Evolutionary conservation across 148 eudicot species (phyloP), one percentile per base, ranked within the genome.

Genomic region (Camellia japonica): DNA sequence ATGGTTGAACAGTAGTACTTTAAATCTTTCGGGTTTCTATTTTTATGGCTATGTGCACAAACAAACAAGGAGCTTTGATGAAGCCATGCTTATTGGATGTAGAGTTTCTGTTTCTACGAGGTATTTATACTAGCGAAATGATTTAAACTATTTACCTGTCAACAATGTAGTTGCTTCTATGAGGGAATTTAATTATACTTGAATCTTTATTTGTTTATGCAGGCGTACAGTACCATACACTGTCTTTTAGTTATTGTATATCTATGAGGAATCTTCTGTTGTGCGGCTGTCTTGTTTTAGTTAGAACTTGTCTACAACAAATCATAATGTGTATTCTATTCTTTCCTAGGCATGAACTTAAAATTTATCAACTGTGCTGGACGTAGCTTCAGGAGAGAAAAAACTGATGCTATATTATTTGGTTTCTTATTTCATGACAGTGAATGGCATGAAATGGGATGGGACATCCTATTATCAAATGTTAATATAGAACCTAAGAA

Each of bases 31-130:
- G 1, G 1, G 38, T 30, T 30, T 30, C 38, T 30, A 30, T 30
- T 30, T 30, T 30, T 30, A 30, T 30, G 38, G 38, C 38, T 30
- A 30, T 30, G 38, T 3, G 30, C 19, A 23, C 18, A 79, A 54
- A 44, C 54, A 73, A 10, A 63, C 38, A 15, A 9, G 8, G 68
- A 79, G 66, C 46, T 59, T 74, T 58, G 64, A n/a, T 42, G 78
- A 62, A 66, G 52, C 55, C 82, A 83, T 83, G 77, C 5, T 75
- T 69, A 68, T 0, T 75, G 67, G 10, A 46, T 67, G 43, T 73
- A 78, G 61, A 47, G 73, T 12, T 52, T 46, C 8, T 10, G 41
- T 52, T 51, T 23, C 58, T 2, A 13, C 0, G 12, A 49, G 58
- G 54, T 7, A 69, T 19, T 71, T 71, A 71, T 71, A 3, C 14